phyloP scores from a whole-genome alignment of 164 flowering plant genomes.

The Dillenia turbinata region DNA sequence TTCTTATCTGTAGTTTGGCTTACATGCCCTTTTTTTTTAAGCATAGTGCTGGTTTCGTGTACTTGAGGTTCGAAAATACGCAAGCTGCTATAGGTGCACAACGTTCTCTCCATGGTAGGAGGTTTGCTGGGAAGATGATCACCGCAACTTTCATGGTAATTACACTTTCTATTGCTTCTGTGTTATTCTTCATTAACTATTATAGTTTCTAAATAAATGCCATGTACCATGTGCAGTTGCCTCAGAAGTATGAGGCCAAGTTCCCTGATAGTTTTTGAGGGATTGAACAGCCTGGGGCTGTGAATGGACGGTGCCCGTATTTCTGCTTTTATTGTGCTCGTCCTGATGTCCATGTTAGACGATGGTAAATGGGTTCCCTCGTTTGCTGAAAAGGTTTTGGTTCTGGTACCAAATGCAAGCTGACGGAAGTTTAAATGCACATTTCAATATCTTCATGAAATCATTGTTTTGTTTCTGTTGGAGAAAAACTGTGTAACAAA shows the following conservation, averaged over 20 bases:
- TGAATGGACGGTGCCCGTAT: too few species aligned
- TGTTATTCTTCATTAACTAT: neutral
- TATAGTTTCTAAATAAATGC: neutral
- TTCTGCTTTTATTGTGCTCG: too few species aligned
- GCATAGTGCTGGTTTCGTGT: slow-evolving; percentile 78
- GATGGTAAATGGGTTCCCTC: too few species aligned
- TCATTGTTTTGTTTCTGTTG: too few species aligned
- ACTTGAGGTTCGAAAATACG: slow-evolving; percentile 59
- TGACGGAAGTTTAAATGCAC: too few species aligned
- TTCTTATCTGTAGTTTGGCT: too few species aligned
- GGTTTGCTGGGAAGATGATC: slow-evolving; percentile 98
- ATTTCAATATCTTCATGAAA: too few species aligned
- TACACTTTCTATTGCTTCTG: neutral
- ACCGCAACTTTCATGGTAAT: slow-evolving; percentile 82
- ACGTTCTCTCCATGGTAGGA: slow-evolving; percentile 81
- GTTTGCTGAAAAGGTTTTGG: too few species aligned
- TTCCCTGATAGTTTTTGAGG: slow-evolving; percentile 47
- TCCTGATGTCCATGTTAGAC: too few species aligned
- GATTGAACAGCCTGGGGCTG: too few species aligned
- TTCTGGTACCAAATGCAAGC: too few species aligned
- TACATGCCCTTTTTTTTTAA: neutral
- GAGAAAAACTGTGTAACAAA: too few species aligned
- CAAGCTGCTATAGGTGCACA: slow-evolving; percentile 61
- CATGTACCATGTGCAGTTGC: slow-evolving; percentile 37
- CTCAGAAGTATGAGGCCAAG: slow-evolving; percentile 55